These are phyloP conservation scores for Mortierella sp. DNA, from an alignment of 371 early-diverging fungal genomes.

Conservation along the genomic window DNA sequence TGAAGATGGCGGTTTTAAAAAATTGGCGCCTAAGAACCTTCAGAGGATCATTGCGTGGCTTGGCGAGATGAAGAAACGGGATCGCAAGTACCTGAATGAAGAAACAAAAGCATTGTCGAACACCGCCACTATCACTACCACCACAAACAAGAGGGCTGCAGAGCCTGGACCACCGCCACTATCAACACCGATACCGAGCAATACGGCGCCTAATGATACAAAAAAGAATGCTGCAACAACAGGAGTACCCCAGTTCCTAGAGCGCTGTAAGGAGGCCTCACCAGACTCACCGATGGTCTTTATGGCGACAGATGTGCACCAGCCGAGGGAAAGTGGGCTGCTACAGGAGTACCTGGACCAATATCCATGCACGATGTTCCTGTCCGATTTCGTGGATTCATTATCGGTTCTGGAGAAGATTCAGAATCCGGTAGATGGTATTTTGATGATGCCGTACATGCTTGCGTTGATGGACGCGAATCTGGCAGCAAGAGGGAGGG, in stretches of 20 bases:
- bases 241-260: conserved; percentile 16
- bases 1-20: conserved; percentile 64
- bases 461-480: conserved; percentile 71
- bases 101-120: not conserved
- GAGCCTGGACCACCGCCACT: not conserved
- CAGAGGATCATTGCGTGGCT: conserved; percentile 32
- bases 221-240: not conserved
- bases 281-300: conserved; percentile 58
- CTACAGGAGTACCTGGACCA: conserved; percentile 56
- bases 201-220: not conserved
- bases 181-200: not conserved
- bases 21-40: conserved; percentile 52
- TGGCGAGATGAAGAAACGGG: conserved; percentile 25
- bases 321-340: conserved; percentile 56
- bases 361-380: conserved; percentile 64
- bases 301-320: conserved; percentile 67
- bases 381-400: conserved; percentile 61
- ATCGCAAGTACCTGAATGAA: conserved; percentile 6
- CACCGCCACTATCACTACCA: no score
- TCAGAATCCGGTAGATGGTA: conserved; percentile 34
- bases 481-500: conserved; percentile 64
- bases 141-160: no score
- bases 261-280: conserved; percentile 24
- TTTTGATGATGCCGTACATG: conserved; percentile 53
- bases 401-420: conserved; percentile 18